phyloP scores from a whole-genome alignment of 345 rosid species.

The Bruguiera gymnorhiza region DNA sequence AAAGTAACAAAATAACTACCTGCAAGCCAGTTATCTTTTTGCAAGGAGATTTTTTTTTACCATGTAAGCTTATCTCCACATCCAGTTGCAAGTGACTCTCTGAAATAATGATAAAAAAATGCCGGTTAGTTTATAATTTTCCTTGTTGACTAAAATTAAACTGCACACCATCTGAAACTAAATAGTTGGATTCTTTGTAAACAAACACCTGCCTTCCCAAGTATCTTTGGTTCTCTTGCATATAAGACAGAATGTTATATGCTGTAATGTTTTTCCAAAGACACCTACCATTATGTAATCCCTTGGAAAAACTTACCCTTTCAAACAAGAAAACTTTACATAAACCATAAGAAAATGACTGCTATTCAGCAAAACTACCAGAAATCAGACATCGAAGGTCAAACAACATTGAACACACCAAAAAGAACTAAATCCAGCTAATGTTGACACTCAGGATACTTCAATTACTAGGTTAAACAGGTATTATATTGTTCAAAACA shows the following conservation, averaged over 20 bases:
- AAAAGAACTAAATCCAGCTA: neutral
- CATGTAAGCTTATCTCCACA: conserved; percentile 53
- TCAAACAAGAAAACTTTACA: too few relatives aligned
- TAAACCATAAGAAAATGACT: neutral
- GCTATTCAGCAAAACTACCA: neutral
- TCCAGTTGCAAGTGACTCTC: conserved; percentile 74
- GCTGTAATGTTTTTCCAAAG: too few relatives aligned
- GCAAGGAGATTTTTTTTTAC: conserved; percentile 68
- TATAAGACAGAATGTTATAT: too few relatives aligned
- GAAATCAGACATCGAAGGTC: neutral
- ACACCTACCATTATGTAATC: too few relatives aligned
- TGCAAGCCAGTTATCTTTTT: conserved; percentile 76
- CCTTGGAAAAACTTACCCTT: too few relatives aligned
- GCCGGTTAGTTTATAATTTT: neutral
- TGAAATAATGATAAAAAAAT: conserved; percentile 29
- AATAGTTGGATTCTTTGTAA: too few relatives aligned
- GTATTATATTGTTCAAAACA: neutral
- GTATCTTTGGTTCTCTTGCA: too few relatives aligned
- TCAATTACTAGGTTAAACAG: neutral
- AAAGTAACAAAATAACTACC: conserved; percentile 36
- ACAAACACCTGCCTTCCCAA: too few relatives aligned
- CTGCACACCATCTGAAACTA: too few relatives aligned
- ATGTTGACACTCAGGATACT: neutral
- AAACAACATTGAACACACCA: neutral
- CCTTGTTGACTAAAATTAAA: too few relatives aligned